A percentile compares a stretch with the other conserved stretches of the same genome.
Conservation (phyloP, 2,329 filamentous ascomycete genomes). For the Catunica adiposa region DNA sequence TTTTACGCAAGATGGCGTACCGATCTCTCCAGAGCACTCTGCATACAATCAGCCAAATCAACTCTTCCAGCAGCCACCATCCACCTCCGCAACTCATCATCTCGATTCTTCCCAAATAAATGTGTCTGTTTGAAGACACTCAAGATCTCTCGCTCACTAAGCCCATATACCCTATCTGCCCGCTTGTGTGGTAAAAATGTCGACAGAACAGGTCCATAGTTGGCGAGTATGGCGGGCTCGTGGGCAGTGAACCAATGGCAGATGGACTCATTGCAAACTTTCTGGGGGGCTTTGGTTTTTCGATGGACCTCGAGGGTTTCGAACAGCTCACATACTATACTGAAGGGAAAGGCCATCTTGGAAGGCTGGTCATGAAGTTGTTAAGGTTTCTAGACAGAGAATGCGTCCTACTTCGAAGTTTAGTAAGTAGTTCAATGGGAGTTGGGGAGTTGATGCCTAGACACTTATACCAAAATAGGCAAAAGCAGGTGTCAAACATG, state of each 20-base stretch:
- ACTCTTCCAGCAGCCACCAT: slow-evolving; percentile 35
- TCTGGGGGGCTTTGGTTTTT: slow-evolving; percentile 18
- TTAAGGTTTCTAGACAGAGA: no score
- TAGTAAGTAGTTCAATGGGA: no score
- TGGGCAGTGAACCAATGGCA: slow-evolving; percentile 54
- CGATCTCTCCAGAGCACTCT: slow-evolving; percentile 44
- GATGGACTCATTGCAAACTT: slow-evolving; percentile 26
- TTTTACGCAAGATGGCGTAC: slow-evolving; percentile 25
- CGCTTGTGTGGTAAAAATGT: slow-evolving; percentile 60
- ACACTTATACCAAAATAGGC: no score
- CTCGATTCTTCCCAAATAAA: slow-evolving; percentile 44
- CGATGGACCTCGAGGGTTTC: slow-evolving; percentile 42
- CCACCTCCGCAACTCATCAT: slow-evolving; percentile 47
- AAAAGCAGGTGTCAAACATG: no score
- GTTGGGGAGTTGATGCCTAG: no score
- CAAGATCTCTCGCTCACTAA: slow-evolving; percentile 45
- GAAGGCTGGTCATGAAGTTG: no score
- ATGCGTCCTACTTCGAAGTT: no score
- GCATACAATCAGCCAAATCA: slow-evolving; percentile 58
- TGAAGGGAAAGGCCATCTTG: slow-evolving; percentile 51
- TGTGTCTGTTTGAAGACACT: slow-evolving; percentile 52
- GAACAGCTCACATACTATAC: slow-evolving; percentile 57
- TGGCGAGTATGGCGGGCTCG: slow-evolving; percentile 37
- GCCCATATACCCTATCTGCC: slow-evolving; percentile 59
- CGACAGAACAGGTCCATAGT: slow-evolving; percentile 46